A percentile compares a stretch with the other conserved stretches of the same genome.
Conservation (phyloP, 179 eudicot species). For the Nepenthes alata region DNA sequence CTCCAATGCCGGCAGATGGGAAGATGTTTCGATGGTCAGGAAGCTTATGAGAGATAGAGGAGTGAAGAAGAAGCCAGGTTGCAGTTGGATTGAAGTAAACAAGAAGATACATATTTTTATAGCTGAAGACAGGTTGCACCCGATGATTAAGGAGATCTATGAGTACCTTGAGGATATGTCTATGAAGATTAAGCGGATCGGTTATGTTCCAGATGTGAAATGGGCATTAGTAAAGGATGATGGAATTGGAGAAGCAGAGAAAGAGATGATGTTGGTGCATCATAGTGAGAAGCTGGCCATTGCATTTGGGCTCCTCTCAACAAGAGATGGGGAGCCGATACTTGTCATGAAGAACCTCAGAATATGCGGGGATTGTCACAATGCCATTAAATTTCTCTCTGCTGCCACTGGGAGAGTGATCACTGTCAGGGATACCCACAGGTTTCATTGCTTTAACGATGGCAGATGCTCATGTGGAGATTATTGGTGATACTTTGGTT, state of each 20-base stretch:
- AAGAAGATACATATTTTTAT: conserved; percentile 59
- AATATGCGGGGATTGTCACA: conserved; percentile 88
- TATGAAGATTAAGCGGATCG: conserved; percentile 42
- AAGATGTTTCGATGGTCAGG: conserved; percentile 51
- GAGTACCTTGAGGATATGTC: conserved; percentile 41
- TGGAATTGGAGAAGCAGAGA: conserved; percentile 30
- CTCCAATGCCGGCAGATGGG: conserved; percentile 58
- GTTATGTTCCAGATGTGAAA: conserved; percentile 59
- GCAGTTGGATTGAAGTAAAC: conserved; percentile 78
- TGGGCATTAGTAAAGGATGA: conserved; percentile 52
- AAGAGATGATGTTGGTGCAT: conserved; percentile 40
- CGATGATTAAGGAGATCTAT: conserved; percentile 44
- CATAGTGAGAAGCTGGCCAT: conserved; percentile 89
- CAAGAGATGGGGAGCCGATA: conserved; percentile 43
- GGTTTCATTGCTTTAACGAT: conserved; percentile 73
- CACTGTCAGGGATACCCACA: conserved; percentile 65
- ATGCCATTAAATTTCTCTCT: conserved; percentile 61
- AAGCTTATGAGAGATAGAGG: conserved; percentile 46
- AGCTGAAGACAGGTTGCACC: conserved; percentile 74
- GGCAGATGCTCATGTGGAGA: conserved; percentile 79
- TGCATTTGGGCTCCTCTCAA: conserved; percentile 59
- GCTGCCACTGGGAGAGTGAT: conserved; percentile 50
- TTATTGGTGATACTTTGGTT: conserved; percentile 35
- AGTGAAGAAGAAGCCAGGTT: conserved; percentile 67
- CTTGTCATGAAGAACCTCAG: conserved; percentile 72